Evolutionary conservation across 2,329 filamentous ascomycete species (phyloP), one percentile per base, ranked within the genome.

Genomic region (Arthrobotrys entomopaga): DNA sequence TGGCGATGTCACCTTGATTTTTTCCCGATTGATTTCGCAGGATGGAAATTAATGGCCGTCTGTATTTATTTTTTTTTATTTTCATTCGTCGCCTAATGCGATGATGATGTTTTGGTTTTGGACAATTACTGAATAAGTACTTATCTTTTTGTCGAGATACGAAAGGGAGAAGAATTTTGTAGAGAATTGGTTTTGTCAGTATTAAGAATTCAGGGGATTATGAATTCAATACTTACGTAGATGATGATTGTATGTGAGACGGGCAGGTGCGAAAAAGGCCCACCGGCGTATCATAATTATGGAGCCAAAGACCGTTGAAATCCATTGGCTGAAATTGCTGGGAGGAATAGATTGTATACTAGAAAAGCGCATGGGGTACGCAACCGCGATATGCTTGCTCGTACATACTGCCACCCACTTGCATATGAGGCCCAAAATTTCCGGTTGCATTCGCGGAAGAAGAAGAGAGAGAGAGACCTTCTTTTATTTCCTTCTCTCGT

Each of bases 391-490:
- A 46, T 53, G 64, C 40, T 52, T 64, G 29, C 29, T 34, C 29
- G 29, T 6, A 2, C 29, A 7, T 34, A 10, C n/a, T n/a, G n/a
- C n/a, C n/a, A n/a, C n/a, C n/a, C 29, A 34, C 29, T 34, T 58
- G 58, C 59, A 65, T 54, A 46, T 38, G 60, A 56, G 49, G 60
- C 34, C 24, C 59, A 50, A 60, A 65, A 65, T 65, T 72, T 72
- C 67, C 67, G 67, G 50, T 65, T 49, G 67, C 67, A 60, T 65
- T 72, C 67, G 67, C 67, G 60, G 56, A 72, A 58, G 67, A 72
- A 60, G 15, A 46, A 13, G 15, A n/a, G 42, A 46, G 5, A 13
- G 15, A n/a, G 42, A 46, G 5, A 19, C 42, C 42, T 19, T 46
- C 42, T 61, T 34, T 34, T 34, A 7, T 40, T 6, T 22, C 54